Conservation (phyloP, 371 early-diverging fungal species). For the Mucor circinelloides region DNA sequence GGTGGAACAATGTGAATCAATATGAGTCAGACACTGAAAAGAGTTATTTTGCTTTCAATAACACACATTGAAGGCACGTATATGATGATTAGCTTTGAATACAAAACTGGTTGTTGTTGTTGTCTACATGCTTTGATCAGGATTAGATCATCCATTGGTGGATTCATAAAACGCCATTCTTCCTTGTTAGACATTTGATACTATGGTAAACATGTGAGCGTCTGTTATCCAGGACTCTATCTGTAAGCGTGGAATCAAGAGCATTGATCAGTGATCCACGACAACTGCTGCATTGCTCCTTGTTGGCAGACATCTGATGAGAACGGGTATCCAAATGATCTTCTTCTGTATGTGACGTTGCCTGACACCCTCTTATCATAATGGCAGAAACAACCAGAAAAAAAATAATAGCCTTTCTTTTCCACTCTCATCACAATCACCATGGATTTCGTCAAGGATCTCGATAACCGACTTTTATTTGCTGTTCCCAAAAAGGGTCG, state of each 20-base stretch:
- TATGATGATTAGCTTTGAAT: background rate
- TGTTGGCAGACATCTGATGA: background rate
- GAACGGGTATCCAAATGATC: background rate
- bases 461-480: conserved; percentile 83
- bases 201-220: too few relatives aligned
- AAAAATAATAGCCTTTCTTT: background rate
- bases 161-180: too few relatives aligned
- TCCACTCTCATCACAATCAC: background rate
- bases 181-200: too few relatives aligned
- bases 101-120: too few relatives aligned
- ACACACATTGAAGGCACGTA: background rate
- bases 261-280: background rate
- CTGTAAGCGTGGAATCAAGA: too few relatives aligned
- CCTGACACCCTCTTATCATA: background rate
- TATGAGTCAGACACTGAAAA: background rate
- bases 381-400: background rate
- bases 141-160: too few relatives aligned
- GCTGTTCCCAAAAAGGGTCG: conserved; percentile 99
- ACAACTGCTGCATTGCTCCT: background rate
- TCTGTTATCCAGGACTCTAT: too few relatives aligned
- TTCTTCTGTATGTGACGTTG: background rate
- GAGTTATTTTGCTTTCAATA: background rate
- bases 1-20: background rate
- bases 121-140: too few relatives aligned
- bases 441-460: conserved; percentile 72